Evolutionary conservation across 1,139 yeast species (phyloP), one percentile per base, ranked within the genome.

Genomic region (Suhomyces bokatorum): DNA sequence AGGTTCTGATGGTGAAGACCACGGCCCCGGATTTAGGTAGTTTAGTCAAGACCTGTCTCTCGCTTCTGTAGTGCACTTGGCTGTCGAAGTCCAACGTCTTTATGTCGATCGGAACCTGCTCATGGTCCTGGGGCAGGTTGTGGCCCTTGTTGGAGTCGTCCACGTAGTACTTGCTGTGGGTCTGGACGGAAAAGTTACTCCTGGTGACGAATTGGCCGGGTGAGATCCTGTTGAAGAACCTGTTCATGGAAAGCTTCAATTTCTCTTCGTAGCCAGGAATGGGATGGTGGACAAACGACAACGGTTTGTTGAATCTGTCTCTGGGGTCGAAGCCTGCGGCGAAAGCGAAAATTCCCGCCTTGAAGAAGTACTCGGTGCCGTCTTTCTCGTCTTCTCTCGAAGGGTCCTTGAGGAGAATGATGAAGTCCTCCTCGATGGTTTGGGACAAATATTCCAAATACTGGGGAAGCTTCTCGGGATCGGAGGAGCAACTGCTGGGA

Each of bases 291-390:
- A 83, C 75, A 28, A 60, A 59, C 0, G 84, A 72, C 43, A 82
- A 58, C 2, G 85, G 85, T 39, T 62, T 69, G 49, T 80, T 71
- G 56, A 84, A 73, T 46, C 85, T 75, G 32, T 69, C 73, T 7
- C 60, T 56, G 2, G 91, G 93, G 52, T 83, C 77, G 60, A 87
- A 87, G 0, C 93, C 95, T 3, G 87, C 83, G 0, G 95, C 90
- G 65, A 84, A 85, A 3, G 82, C 82, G 57, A 84, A 78, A 0
- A 80, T 68, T 0, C 87, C 88, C 0, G 80, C 86, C 49, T 85
- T 76, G 56, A 84, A 72, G 46, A 73, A 73, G 60, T 84, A 85
- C 60, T 85, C 87, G 10, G 72, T 69, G 0, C 75, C 75, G 35
- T 74, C 75, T 12, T 70, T 73, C 32, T 66, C 70, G 12, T 66